These are phyloP conservation scores for Triangularia verruculosa DNA, from an alignment of 2,329 filamentous ascomycete species.

Conservation along the genomic window DNA sequence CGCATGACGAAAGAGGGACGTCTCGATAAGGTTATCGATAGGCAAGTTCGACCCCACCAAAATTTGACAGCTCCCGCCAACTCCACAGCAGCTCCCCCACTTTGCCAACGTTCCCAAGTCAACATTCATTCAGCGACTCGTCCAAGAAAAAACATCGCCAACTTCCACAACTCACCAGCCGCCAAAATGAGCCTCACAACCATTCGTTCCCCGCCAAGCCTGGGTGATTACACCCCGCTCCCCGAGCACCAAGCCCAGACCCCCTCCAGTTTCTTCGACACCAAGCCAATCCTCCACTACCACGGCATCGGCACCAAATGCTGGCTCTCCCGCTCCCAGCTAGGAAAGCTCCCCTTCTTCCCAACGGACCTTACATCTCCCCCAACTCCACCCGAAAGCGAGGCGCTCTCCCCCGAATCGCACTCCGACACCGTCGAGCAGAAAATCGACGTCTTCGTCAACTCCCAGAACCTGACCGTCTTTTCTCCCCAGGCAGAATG, in stretches of 20 bases:
- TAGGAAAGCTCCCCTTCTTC: conserved; percentile 54
- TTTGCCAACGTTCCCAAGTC: conserved; percentile 3
- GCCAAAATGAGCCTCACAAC: conserved; percentile 48
- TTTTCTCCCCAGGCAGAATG: conserved; percentile 57
- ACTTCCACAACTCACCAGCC: neutral
- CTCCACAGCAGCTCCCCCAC: neutral
- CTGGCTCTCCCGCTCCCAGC: conserved; percentile 54
- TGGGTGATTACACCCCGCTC: conserved; percentile 61
- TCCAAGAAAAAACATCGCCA: neutral
- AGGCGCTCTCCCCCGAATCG: conserved; percentile 27
- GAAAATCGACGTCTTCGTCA: conserved; percentile 56
- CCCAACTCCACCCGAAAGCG: conserved; percentile 35
- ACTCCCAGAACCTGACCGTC: conserved; percentile 60
- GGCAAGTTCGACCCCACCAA: too few species aligned
- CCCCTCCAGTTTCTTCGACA: conserved; percentile 67
- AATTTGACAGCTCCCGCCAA: conserved; percentile 15
- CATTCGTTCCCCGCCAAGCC: conserved; percentile 54
- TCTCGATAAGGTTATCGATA: conserved; percentile 24
- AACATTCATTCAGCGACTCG: conserved; percentile 15
- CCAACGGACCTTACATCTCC: conserved; percentile 37
- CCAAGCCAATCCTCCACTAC: conserved; percentile 67
- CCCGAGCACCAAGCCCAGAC: conserved; percentile 70
- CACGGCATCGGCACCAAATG: conserved; percentile 57
- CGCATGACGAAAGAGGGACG: neutral
- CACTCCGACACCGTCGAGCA: conserved; percentile 39